These are phyloP conservation scores for Colletotrichum sp. DNA, from an alignment of 2,329 filamentous ascomycete species.

Conservation along the genomic window DNA sequence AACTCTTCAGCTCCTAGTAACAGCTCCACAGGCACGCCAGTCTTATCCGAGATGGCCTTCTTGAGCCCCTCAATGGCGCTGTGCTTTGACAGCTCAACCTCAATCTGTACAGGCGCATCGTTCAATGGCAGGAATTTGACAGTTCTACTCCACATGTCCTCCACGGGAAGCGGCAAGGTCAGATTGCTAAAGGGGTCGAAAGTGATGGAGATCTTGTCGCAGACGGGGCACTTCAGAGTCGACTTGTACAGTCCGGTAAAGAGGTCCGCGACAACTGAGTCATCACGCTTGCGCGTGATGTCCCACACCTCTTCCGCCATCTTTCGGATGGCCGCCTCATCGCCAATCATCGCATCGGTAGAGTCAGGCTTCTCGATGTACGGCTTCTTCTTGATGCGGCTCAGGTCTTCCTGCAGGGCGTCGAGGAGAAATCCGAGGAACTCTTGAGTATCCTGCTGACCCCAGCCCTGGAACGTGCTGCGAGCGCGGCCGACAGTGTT, in stretches of 20 bases:
- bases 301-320: slow-evolving; percentile 91
- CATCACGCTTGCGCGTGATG: slow-evolving; percentile 90
- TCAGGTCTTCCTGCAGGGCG: slow-evolving; percentile 93
- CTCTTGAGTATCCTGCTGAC: slow-evolving; percentile 96
- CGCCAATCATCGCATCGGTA: slow-evolving; percentile 91
- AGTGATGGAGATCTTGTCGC: slow-evolving; percentile 95
- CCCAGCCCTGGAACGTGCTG: slow-evolving; percentile 89
- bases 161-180: slow-evolving; percentile 87
- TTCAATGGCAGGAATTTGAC: slow-evolving; percentile 81
- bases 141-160: slow-evolving; percentile 78
- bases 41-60: slow-evolving; percentile 70
- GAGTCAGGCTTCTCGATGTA: slow-evolving; percentile 98
- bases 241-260: slow-evolving; percentile 99
- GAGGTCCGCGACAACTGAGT: slow-evolving; percentile 92
- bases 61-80: slow-evolving; percentile 73
- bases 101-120: slow-evolving; percentile 71
- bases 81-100: slow-evolving; percentile 82
- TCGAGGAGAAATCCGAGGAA: slow-evolving; percentile 95
- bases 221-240: slow-evolving; percentile 88
- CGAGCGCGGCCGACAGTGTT: slow-evolving; percentile 79
- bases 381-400: slow-evolving; percentile 91
- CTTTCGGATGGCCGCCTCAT: slow-evolving; percentile 78
- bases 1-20: slow-evolving; percentile 87
- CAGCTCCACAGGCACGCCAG: slow-evolving; percentile 66
- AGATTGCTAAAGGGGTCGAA: slow-evolving; percentile 98